A percentile compares a stretch with the other conserved stretches of the same genome.
Evolutionary conservation across 352 stramenopile genomes (phyloP).

Genomic region (Phytophthora idaei): DNA sequence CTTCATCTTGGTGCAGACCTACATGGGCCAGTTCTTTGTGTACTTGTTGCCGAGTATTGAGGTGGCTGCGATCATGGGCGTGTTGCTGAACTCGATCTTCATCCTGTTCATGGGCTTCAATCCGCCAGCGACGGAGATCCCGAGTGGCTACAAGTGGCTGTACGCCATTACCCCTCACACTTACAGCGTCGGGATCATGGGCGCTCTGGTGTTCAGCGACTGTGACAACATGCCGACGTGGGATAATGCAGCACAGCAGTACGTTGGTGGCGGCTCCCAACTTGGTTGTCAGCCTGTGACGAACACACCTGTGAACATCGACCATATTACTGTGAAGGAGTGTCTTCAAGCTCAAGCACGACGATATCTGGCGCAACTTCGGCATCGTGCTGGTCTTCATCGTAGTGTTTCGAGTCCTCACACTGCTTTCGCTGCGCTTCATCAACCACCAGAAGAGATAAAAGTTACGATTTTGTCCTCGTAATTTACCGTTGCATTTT

Average conservation of each 20-base stretch:
- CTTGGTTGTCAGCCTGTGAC: conserved; percentile 28
- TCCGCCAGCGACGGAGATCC: conserved; percentile 46
- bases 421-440: conserved; percentile 47
- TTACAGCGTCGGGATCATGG: conserved; percentile 29
- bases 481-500: no score
- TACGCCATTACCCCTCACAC: conserved; percentile 27
- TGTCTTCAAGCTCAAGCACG: conserved; percentile 55
- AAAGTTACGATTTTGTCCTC: neutral
- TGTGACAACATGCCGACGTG: conserved; percentile 29
- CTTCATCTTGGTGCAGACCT: conserved; percentile 49
- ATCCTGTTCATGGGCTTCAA: conserved; percentile 61
- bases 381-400: conserved; percentile 41
- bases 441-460: conserved; percentile 47
- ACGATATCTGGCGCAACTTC: conserved; percentile 44
- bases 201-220: conserved; percentile 23
- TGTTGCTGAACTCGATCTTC: conserved; percentile 53
- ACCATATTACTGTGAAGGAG: conserved; percentile 40
- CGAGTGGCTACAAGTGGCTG: conserved; percentile 56
- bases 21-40: conserved; percentile 47
- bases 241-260: conserved; percentile 15
- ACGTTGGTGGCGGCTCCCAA: conserved; percentile 16
- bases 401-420: conserved; percentile 38
- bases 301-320: conserved; percentile 17
- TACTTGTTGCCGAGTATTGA: conserved; percentile 44
- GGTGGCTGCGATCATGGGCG: conserved; percentile 33